These are phyloP conservation scores for Dalbergia cultrata DNA, from an alignment of 306 rosid genomes.

Conservation along the genomic window DNA sequence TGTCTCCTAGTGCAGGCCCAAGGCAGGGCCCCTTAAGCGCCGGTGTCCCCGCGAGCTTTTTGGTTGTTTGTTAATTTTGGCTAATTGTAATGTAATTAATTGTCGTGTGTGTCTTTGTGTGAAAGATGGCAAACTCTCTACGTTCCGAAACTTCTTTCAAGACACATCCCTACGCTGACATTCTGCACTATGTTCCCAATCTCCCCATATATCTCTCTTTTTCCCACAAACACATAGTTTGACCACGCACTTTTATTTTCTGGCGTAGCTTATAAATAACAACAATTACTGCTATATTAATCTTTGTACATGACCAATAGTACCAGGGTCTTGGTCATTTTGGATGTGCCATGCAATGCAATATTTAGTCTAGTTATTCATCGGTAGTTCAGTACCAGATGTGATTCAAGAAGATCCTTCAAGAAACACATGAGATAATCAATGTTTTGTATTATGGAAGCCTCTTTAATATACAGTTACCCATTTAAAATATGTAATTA, in stretches of 20 bases:
- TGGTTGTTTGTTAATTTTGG: slow-evolving; percentile 46
- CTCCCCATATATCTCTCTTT: neutral
- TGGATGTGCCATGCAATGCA: slow-evolving; percentile 23
- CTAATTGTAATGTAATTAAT: slow-evolving; percentile 26
- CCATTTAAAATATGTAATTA: neutral
- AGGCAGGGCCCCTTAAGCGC: slow-evolving; percentile 93
- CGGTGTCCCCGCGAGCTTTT: slow-evolving; percentile 94
- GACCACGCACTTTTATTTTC: slow-evolving; percentile 45
- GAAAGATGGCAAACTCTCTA: slow-evolving; percentile 53
- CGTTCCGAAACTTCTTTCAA: slow-evolving; percentile 64
- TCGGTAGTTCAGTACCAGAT: neutral
- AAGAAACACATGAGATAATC: neutral
- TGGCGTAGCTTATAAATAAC: neutral
- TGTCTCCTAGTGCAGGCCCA: slow-evolving; percentile 82
- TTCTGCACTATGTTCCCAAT: slow-evolving; percentile 80
- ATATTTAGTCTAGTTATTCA: neutral
- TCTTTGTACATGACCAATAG: neutral
- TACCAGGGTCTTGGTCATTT: slow-evolving; percentile 18
- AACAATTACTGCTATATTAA: neutral
- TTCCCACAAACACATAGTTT: slow-evolving; percentile 19
- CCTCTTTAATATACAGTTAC: neutral
- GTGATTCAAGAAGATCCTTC: slow-evolving; percentile 22
- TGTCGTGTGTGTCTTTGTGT: slow-evolving; percentile 41
- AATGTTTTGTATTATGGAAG: neutral
- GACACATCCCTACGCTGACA: slow-evolving; percentile 72